phyloP scores from a whole-genome alignment of 768 basidiomycete species.

The Crucibulum laeve region DNA sequence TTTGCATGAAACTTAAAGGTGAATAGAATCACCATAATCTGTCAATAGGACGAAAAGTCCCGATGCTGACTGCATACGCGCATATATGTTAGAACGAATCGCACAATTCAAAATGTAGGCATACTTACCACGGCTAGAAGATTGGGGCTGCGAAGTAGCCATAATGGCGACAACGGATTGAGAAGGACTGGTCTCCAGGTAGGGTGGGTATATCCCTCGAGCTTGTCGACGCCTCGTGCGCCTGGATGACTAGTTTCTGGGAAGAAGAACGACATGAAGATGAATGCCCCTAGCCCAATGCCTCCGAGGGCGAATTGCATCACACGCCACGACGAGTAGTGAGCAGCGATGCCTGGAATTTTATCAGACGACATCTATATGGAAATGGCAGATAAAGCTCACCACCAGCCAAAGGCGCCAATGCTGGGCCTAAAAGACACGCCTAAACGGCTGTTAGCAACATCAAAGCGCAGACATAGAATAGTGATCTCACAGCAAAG shows the following conservation, averaged over 20 bases:
- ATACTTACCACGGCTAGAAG: background rate
- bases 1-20: background rate
- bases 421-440: constrained; percentile 51
- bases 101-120: background rate
- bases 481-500: constrained; percentile 33
- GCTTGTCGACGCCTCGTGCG: constrained; percentile 36
- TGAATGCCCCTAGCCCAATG: constrained; percentile 28
- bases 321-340: constrained; percentile 55
- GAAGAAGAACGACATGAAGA: constrained; percentile 29
- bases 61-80: background rate
- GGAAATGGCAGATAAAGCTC: constrained; percentile 2
- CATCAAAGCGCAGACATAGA: background rate
- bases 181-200: background rate
- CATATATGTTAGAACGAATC: background rate
- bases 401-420: constrained; percentile 59
- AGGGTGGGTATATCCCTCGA: background rate
- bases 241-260: constrained; percentile 52
- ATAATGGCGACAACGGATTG: background rate
- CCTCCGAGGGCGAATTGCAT: constrained; percentile 39
- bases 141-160: background rate
- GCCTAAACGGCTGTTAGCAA: constrained; percentile 29
- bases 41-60: background rate
- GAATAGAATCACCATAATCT: constrained; percentile 1
- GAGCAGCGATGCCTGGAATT: constrained; percentile 32
- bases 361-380: background rate